Evolutionary conservation across 495 filamentous ascomycete genomes (phyloP), one percentile per base, ranked within the genome.

Genomic region (Hypoxylon subgilvum): DNA sequence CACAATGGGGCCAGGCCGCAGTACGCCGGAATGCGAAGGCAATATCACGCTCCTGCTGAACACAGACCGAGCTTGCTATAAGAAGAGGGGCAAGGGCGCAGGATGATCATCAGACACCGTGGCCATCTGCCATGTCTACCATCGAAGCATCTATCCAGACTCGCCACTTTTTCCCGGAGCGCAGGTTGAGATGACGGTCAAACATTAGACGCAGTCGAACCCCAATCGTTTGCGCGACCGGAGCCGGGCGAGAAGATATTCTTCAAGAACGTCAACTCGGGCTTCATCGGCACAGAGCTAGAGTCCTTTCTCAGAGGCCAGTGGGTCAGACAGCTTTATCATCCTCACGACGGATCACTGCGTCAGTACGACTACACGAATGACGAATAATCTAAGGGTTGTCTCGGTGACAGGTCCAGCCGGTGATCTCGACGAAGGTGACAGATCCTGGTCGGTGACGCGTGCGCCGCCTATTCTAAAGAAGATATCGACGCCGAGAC

Each of bases 331-430:
- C 72, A 77, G 49, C 55, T 82, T 80, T 41, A 68, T 71, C 7
- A 78, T 79, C 1, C 53, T 81, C 44, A 79, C 76, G 0, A 80
- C 77, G 25, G 78, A 81, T 64, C 78, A 81, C 44, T 82, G 79
- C 35, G 76, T 82, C 18, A 78, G 74, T 42, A 82, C 78, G 4
- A 77, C 79, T 3, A 68, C 74, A 7, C 72, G 79, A 14, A 79
- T 81, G 74, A 78, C 79, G 3, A 72, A 70, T 9, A 80, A 83
- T 53, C 38, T 80, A 36, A 69, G 73, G 1, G 76, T 82, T 14
- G 76, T 77, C 17, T 63, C 52, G n/a, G 16, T 14, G 10, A 60
- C 39, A 12, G 47, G 14, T 9, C 56, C 38, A 17, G 69, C 72
- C 59, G 66, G 69, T 10, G 40, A 58, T 10, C 59, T 75, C 38